Evolutionary conservation across 2,329 filamentous ascomycete genomes (phyloP).

Genomic region (Cercospora sesami): DNA sequence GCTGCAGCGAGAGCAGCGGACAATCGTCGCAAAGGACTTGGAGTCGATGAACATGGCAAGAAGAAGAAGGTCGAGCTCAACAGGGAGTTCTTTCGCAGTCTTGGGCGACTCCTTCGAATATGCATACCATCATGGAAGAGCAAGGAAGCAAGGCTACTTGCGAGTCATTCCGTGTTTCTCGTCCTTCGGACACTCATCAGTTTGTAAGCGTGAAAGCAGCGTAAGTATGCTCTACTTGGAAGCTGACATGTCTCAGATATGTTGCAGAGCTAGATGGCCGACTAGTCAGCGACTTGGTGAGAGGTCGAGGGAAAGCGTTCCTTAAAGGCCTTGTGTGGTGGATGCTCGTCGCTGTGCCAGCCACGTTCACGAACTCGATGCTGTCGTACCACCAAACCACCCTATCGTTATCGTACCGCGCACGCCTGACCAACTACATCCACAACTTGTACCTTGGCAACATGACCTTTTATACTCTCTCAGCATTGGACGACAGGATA

Average conservation of each 20-base stretch:
- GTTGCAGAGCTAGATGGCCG: conserved; percentile 94
- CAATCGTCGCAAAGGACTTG: conserved; percentile 44
- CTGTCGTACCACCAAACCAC: conserved; percentile 96
- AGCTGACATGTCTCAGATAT: conserved; percentile 50
- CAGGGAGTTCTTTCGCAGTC: conserved; percentile 76
- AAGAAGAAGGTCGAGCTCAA: conserved; percentile 89
- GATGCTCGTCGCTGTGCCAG: conserved; percentile 95
- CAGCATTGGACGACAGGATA: conserved; percentile 92
- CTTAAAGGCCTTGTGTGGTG: conserved; percentile 88
- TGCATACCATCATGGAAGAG: conserved; percentile 88
- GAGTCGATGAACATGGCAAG: conserved; percentile 38
- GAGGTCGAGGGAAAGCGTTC: conserved; percentile 88
- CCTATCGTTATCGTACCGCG: conserved; percentile 87
- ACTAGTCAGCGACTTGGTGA: conserved; percentile 87
- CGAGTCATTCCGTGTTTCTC: conserved; percentile 91
- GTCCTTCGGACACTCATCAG: conserved; percentile 89
- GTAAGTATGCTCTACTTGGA: neutral
- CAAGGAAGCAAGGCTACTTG: conserved; percentile 79
- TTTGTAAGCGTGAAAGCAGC: conserved; percentile 45
- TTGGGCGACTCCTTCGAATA: conserved; percentile 77
- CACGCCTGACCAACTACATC: conserved; percentile 87
- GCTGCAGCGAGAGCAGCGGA: conserved; percentile 69
- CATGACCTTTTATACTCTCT: conserved; percentile 96
- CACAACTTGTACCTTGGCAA: conserved; percentile 96
- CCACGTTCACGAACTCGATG: conserved; percentile 97